phyloP scores from a whole-genome alignment of 768 basidiomycete species.

The Kwoniella bestiolae region DNA sequence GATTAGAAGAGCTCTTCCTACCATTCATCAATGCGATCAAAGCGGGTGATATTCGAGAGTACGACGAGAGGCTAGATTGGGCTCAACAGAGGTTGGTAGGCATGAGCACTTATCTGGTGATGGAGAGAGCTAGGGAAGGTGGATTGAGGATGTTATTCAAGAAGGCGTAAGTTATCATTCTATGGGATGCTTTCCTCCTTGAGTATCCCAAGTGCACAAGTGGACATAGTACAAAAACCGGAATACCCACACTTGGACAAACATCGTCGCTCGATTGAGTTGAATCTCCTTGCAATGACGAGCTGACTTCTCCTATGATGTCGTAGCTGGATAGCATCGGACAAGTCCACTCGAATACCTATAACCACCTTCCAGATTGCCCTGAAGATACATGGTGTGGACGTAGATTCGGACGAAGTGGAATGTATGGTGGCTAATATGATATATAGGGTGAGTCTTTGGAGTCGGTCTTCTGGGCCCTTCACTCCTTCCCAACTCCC shows the following conservation, averaged over 20 bases:
- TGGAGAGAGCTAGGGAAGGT: constrained; percentile 86
- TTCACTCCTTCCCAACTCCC: background rate
- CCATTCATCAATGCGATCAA: constrained; percentile 83
- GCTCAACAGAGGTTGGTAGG: constrained; percentile 76
- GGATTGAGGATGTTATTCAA: constrained; percentile 79
- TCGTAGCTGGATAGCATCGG: constrained; percentile 75
- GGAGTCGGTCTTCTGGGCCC: constrained; percentile 5
- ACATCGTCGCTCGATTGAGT: no score
- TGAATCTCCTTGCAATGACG: background rate
- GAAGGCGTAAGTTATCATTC: constrained; percentile 58
- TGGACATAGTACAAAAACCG: no score
- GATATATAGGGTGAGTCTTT: constrained; percentile 71
- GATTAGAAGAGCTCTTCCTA: constrained; percentile 70
- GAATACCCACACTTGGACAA: no score
- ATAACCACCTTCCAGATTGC: constrained; percentile 80
- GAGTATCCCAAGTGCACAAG: no score
- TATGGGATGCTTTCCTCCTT: no score
- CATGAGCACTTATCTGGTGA: constrained; percentile 79
- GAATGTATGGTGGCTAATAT: constrained; percentile 94
- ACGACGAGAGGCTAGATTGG: constrained; percentile 73
- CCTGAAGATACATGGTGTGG: constrained; percentile 70
- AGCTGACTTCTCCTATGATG: background rate
- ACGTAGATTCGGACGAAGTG: constrained; percentile 74
- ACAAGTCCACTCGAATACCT: constrained; percentile 76
- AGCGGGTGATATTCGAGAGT: constrained; percentile 74